Evolutionary conservation across 192 early-diverging fungal genomes (phyloP), one percentile per base, ranked within the genome.

Genomic region (Umbelopsis sp.): DNA sequence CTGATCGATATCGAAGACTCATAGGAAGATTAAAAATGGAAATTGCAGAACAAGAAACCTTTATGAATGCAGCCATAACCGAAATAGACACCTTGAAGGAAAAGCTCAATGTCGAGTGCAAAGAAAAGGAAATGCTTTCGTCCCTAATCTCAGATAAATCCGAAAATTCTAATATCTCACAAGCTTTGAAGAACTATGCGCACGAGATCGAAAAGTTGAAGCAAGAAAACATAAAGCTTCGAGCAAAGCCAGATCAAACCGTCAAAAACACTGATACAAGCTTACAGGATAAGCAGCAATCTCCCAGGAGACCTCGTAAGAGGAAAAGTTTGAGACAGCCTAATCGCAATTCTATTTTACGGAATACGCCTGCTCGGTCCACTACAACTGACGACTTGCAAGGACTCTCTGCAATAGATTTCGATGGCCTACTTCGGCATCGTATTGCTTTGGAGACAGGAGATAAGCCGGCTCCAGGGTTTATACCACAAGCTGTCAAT

Each of bases 21-120:
- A 61, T 61, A 35, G 55, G 25, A 12, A 25, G 55, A 35, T 33
- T 61, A 35, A 61, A 61, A 18, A 18, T 25, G 18, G 55, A 61
- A 7, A 61, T 61, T 18, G 30, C 55, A 35, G 55, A 61, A 35
- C 55, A 61, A 12, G 55, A 61, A 35, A 35, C 27, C 0, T 61
- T 61, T 25, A 61, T 61, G 55, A 61, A 25, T 6, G 55, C 55
- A n/a, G 55, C 55, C 11, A 61, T 61, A 15, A 61, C 12, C 16
- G 55, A 61, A 61, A 61, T 61, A 0, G 55, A 61, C 13, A n/a
- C 21, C 12, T 25, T 61, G 4, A 61, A 61, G 16, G 55, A 61
- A 30, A 61, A 25, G 16, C n/a, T 61, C 15, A 61, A 61, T 35
- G 21, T 33, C 2, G 55, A 16, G 12, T 16, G 27, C 15, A 25